phyloP scores from a whole-genome alignment of 2,329 filamentous ascomycete genomes.

The Nemania diffusa region DNA sequence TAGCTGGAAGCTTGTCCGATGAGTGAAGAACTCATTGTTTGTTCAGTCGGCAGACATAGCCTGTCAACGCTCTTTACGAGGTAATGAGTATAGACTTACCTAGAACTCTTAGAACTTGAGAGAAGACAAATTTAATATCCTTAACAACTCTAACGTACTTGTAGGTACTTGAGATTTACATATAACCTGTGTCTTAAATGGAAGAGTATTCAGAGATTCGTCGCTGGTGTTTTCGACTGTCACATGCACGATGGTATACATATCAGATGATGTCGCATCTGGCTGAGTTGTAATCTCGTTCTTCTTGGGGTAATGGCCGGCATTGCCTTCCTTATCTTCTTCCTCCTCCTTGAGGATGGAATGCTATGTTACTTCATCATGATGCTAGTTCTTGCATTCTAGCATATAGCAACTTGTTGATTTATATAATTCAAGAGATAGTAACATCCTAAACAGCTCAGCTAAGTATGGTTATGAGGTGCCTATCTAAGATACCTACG shows the following conservation, averaged over 20 bases:
- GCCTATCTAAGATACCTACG: background rate
- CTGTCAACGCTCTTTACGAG: no score
- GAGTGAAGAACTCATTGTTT: slow-evolving; percentile 1
- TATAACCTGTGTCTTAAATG: background rate
- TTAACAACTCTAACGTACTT: no score
- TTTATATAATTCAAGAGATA: background rate
- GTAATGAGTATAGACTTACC: slow-evolving; percentile 6
- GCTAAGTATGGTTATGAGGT: background rate
- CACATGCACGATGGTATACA: background rate
- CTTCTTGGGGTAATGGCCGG: background rate
- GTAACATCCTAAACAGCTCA: no score
- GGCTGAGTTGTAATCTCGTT: background rate
- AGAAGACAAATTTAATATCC: background rate
- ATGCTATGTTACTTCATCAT: background rate
- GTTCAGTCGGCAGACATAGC: background rate
- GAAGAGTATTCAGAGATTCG: background rate
- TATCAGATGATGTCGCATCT: background rate
- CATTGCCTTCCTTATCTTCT: background rate
- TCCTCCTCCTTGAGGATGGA: background rate
- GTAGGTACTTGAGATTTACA: background rate
- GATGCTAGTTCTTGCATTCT: background rate
- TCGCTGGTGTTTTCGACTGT: background rate
- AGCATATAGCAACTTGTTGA: background rate
- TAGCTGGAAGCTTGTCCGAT: background rate
- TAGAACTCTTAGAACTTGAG: background rate